Conservation (phyloP, 2,329 filamentous ascomycete genomes). For the Ceratocystis smalleyi region DNA sequence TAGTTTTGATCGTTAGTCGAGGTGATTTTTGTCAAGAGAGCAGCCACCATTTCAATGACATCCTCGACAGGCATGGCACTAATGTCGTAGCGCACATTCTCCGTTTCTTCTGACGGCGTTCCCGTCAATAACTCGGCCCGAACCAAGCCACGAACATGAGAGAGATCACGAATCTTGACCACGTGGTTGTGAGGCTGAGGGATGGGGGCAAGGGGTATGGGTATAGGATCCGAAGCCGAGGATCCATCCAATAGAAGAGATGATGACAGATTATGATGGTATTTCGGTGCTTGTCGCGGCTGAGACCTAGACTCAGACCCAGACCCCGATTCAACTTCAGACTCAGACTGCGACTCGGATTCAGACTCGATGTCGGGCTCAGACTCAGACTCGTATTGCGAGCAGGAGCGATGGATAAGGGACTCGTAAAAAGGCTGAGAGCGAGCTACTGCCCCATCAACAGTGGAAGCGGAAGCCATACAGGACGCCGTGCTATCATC, state of each 20-base stretch:
- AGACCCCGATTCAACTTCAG: not conserved
- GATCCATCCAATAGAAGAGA: not conserved
- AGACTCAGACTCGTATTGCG: not conserved
- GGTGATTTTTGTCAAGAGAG: conserved; percentile 89
- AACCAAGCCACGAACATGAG: conserved; percentile 80
- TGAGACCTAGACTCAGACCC: not conserved
- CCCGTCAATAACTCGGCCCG: conserved; percentile 54
- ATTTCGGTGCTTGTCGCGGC: not conserved
- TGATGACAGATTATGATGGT: not conserved
- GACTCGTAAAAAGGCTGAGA: not conserved
- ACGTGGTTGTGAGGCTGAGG: conserved; percentile 27
- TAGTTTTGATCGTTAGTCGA: conserved; percentile 78
- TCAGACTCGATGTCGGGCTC: not conserved
- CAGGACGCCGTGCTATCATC: not conserved
- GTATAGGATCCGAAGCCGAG: not conserved
- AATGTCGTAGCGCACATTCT: conserved; percentile 68
- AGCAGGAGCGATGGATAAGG: not conserved
- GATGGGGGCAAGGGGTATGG: not conserved
- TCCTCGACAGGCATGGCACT: conserved; percentile 94
- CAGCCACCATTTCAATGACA: conserved; percentile 98
- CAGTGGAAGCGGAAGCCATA: conserved; percentile 9
- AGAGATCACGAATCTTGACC: conserved; percentile 74
- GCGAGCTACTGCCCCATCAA: not conserved
- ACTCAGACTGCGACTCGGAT: not conserved
- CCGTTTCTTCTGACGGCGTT: conserved; percentile 16